These are phyloP conservation scores for Apiospora sp. DNA, from an alignment of 2,329 filamentous ascomycete species.

Conservation along the genomic window DNA sequence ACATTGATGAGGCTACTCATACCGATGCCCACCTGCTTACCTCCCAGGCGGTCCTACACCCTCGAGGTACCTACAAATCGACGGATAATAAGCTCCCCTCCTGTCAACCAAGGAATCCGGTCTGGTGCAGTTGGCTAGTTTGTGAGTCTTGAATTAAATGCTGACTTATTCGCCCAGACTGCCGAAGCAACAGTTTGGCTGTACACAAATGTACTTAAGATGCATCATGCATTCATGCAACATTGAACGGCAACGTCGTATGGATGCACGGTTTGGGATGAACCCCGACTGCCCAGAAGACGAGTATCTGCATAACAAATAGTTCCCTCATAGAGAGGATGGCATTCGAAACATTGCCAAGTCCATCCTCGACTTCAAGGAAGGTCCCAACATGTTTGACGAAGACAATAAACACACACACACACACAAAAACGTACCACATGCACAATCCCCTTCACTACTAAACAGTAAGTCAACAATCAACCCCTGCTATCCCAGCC, in stretches of 20 bases:
- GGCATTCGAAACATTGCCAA: constrained; percentile 72
- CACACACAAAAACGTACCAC: no score
- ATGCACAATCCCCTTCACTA: neutral
- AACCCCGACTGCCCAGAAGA: constrained; percentile 58
- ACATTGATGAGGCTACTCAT: no score
- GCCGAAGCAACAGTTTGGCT: neutral
- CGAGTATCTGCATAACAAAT: constrained; percentile 76
- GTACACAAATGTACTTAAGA: neutral
- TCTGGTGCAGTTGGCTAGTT: neutral
- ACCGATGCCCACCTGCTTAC: neutral
- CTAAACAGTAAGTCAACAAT: neutral
- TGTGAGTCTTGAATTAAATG: neutral
- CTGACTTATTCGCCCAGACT: neutral
- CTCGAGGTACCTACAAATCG: neutral
- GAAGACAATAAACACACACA: constrained; percentile 46
- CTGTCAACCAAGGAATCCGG: neutral
- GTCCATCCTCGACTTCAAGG: constrained; percentile 65
- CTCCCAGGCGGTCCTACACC: neutral
- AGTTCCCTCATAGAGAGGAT: constrained; percentile 79
- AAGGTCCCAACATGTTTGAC: constrained; percentile 56
- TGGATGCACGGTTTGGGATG: constrained; percentile 48
- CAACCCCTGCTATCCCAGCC: neutral
- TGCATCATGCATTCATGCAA: neutral
- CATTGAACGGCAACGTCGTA: no score
- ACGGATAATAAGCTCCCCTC: neutral